Base-by-base conservation (phyloP, 2,329 filamentous ascomycete species). In the Colletotrichum lini region DNA sequence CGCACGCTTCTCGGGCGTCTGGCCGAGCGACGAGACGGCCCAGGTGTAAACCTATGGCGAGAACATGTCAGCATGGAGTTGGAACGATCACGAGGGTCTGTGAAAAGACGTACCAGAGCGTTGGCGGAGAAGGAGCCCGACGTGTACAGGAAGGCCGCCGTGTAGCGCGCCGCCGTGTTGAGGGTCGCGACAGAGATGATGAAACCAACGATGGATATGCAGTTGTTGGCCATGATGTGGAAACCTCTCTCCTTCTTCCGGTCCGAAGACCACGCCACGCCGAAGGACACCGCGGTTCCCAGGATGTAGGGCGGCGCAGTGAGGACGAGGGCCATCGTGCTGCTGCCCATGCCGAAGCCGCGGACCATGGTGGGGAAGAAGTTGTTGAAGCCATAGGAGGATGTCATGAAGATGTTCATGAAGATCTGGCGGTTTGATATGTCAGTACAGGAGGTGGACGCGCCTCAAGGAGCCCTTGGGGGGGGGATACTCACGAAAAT, bases 291-390 rank as follows among this genome's bases (percentile, higher is more conserved):
- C n/a, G 80, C 80, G 8, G 81, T 83, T 0, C 85, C 84, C 18
- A 85, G 75, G 2, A 85, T 77, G 73, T 85, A 87, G 0, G 86
- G 86, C 0, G 86, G 85, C 57, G 79, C 81, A 0, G 85, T 87
- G 4, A 87, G 79, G 7, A 87, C 78, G 16, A 87, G 75, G 16
- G 79, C 84, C 67, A 82, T 77, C 5, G 82, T 85, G 73, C 77
- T 74, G 73, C 73, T 75, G 0, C 45, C 62, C 65, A 78, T 81
- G n/a, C 77, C 75, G 8, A 82, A 78, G 3, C 79, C 77, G 7
- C 67, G 72, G 47, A 82, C 78, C n/a, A 82, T 75, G 0, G 79
- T 81, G 1, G 78, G 74, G 67, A 76, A 79, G 72, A 78, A 78
- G 67, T 77, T 77, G 62, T 75, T 77, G 70, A 78, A 77, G 3